Evolutionary conservation across 495 filamentous ascomycete species (phyloP).

Genomic region (Eremomyces bilateralis): DNA sequence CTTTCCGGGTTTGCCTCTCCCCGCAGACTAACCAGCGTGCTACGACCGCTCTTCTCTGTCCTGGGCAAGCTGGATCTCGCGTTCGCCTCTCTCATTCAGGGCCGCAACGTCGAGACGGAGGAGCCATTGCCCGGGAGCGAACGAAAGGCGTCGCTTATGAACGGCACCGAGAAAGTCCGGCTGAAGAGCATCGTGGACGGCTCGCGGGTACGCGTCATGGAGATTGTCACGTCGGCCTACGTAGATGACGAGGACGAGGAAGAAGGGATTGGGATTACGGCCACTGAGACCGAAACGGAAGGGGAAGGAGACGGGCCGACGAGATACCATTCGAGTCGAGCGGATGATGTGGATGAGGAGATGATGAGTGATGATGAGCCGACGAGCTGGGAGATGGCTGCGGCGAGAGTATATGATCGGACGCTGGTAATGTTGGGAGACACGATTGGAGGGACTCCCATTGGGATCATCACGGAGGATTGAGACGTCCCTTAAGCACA

Average conservation of each 20-base stretch:
- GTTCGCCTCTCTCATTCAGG: slow-evolving; percentile 49
- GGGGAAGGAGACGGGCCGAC: slow-evolving; percentile 18
- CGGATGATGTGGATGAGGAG: slow-evolving; percentile 3
- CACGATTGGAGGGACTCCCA: slow-evolving; percentile 23
- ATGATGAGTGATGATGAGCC: slow-evolving; percentile 11
- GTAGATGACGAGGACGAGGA: slow-evolving; percentile 10
- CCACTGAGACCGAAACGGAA: not conserved
- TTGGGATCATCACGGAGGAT: slow-evolving; percentile 19
- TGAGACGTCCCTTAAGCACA: no score
- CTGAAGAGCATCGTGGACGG: slow-evolving; percentile 55
- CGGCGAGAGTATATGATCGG: slow-evolving; percentile 54
- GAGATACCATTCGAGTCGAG: slow-evolving; percentile 8
- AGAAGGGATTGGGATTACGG: slow-evolving; percentile 8
- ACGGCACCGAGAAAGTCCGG: slow-evolving; percentile 59
- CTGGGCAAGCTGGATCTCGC: slow-evolving; percentile 58
- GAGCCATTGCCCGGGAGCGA: slow-evolving; percentile 41
- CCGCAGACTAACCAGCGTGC: slow-evolving; percentile 34
- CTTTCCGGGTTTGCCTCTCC: slow-evolving; percentile 46
- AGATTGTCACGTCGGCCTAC: slow-evolving; percentile 30
- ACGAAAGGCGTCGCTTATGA: slow-evolving; percentile 17
- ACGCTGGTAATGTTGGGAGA: slow-evolving; percentile 52
- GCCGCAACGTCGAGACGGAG: slow-evolving; percentile 41
- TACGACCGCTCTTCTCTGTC: slow-evolving; percentile 26
- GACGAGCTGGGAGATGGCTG: slow-evolving; percentile 37
- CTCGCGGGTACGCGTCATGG: slow-evolving; percentile 41